phyloP scores from a whole-genome alignment of 2,329 filamentous ascomycete species.

The Colletotrichum liriopes region DNA sequence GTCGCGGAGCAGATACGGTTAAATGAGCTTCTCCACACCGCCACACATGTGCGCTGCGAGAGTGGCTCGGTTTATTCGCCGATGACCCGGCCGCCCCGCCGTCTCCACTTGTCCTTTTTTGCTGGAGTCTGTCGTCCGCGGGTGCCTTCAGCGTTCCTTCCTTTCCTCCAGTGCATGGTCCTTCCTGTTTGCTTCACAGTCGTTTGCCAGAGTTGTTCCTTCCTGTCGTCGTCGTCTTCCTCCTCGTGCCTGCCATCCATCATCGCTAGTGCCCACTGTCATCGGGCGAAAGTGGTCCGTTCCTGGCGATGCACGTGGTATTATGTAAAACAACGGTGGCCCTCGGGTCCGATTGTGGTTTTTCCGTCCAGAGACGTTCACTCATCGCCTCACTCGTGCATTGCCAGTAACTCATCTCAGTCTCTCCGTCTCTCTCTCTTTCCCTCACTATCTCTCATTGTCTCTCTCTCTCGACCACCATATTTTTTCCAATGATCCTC shows the following conservation, averaged over 20 bases:
- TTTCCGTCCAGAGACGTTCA: background rate
- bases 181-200: background rate
- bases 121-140: background rate
- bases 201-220: background rate
- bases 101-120: background rate
- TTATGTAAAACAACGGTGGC: background rate
- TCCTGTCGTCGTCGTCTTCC: background rate
- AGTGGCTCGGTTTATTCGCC: conserved; percentile 37
- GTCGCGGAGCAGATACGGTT: conserved; percentile 37
- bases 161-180: background rate
- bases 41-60: conserved; percentile 15
- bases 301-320: background rate
- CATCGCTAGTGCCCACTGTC: background rate
- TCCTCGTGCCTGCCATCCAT: background rate
- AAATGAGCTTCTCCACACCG: conserved; percentile 39
- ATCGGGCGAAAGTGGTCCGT: conserved; percentile 9
- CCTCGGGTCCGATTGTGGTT: background rate
- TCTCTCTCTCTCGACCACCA: background rate
- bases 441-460: too few relatives aligned
- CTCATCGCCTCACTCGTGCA: background rate
- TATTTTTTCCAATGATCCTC: background rate
- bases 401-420: background rate
- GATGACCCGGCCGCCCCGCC: conserved; percentile 5
- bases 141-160: background rate
- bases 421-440: background rate